Conservation (phyloP, 768 basidiomycete species). For the Boletus barrowsii region DNA sequence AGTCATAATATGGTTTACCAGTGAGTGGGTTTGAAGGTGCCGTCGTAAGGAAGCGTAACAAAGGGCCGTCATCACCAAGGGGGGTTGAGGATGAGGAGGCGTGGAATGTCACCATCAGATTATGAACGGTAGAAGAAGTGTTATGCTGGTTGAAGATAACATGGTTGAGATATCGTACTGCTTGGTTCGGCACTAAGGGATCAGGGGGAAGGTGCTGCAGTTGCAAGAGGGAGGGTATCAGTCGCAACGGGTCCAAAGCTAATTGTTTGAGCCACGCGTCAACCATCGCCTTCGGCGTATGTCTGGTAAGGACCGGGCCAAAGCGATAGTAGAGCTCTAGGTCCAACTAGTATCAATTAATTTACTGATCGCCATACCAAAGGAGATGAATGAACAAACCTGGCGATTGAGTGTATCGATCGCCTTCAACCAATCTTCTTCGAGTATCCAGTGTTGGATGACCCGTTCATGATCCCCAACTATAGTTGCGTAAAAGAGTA, state of each 20-base stretch:
- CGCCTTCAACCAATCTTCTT: conserved; percentile 90
- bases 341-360: conserved; percentile 51
- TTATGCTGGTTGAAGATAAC: conserved; percentile 78
- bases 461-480: conserved; percentile 83
- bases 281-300: conserved; percentile 85
- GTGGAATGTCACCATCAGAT: conserved; percentile 87
- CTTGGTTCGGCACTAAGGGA: conserved; percentile 76
- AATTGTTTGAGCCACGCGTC: conserved; percentile 90
- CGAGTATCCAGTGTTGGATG: conserved; percentile 86
- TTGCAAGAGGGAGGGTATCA: conserved; percentile 86
- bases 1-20: conserved; percentile 88
- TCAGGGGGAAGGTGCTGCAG: conserved; percentile 72
- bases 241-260: conserved; percentile 72
- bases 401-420: conserved; percentile 89
- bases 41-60: conserved; percentile 77
- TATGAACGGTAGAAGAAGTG: conserved; percentile 86
- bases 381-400: conserved; percentile 38
- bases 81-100: conserved; percentile 51
- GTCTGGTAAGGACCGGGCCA: conserved; percentile 80
- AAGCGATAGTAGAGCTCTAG: conserved; percentile 92
- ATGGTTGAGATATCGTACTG: conserved; percentile 84
- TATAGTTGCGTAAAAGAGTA: conserved; percentile 81
- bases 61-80: conserved; percentile 66
- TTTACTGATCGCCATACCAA: not conserved
- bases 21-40: conserved; percentile 82